Percentiles rank a stretch among this genome's conserved stretches.
These are phyloP conservation scores for Solanum sitiens DNA, from an alignment of 257 asterid species.

Conservation along the genomic window DNA sequence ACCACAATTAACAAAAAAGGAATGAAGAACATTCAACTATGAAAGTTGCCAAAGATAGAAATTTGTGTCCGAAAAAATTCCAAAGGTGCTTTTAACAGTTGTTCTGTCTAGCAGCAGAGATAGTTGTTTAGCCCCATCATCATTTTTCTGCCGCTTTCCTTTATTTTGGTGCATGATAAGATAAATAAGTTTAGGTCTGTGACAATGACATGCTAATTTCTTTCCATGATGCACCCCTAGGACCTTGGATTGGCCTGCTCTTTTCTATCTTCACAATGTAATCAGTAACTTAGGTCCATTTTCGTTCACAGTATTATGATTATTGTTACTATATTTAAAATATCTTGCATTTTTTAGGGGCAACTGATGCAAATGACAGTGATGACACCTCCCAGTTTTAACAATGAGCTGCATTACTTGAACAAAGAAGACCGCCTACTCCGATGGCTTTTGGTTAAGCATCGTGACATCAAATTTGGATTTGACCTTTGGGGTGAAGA, in stretches of 20 bases:
- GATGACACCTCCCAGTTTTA: conserved; percentile 85
- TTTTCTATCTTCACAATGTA: not conserved
- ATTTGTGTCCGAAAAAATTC: not conserved
- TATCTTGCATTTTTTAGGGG: conserved; percentile 23
- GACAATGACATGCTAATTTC: not conserved
- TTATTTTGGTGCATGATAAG: not conserved
- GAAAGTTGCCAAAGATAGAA: not conserved
- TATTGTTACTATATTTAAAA: not conserved
- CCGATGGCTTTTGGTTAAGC: conserved; percentile 74
- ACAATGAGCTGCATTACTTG: conserved; percentile 60
- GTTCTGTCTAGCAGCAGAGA: not conserved
- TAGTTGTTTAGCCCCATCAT: not conserved
- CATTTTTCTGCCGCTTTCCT: not conserved
- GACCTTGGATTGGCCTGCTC: not conserved
- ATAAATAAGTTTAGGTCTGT: not conserved
- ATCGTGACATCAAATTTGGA: conserved; percentile 39
- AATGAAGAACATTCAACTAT: not conserved
- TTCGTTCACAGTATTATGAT: not conserved
- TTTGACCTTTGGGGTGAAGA: conserved; percentile 9
- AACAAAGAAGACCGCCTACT: conserved; percentile 82
- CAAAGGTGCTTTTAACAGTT: not conserved
- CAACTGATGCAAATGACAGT: conserved; percentile 63
- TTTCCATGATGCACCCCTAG: not conserved
- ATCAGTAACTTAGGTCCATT: not conserved
- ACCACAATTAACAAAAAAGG: not conserved